phyloP scores from a whole-genome alignment of 2,329 filamentous ascomycete genomes.

The Ceratocystis harringtonii region DNA sequence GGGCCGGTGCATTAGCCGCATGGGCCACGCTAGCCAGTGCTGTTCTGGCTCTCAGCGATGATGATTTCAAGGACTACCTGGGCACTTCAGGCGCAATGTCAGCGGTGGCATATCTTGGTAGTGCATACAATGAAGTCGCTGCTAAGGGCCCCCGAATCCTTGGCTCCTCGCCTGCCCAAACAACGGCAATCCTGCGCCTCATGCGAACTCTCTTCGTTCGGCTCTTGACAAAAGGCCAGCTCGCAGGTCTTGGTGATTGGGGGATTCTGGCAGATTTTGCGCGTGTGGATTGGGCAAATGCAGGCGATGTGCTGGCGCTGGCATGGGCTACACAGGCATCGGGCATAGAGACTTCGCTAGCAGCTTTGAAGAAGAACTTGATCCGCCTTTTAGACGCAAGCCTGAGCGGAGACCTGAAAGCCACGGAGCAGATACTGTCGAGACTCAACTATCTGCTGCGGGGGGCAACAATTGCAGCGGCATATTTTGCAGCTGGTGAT shows the following conservation, averaged over 20 bases:
- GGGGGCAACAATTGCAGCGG: constrained; percentile 40
- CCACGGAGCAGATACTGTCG: constrained; percentile 39
- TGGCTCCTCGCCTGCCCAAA: constrained; percentile 24
- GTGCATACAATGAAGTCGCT: constrained; percentile 46
- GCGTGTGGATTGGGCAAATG: constrained; percentile 45
- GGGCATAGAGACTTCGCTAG: constrained; percentile 39
- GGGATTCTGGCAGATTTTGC: constrained; percentile 54
- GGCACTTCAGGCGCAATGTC: background rate
- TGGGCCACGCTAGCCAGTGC: constrained; percentile 56
- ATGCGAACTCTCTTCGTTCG: constrained; percentile 50
- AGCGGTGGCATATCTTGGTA: constrained; percentile 46
- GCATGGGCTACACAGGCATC: constrained; percentile 39
- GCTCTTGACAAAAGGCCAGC: constrained; percentile 30
- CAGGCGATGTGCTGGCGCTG: constrained; percentile 32
- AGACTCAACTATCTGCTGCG: constrained; percentile 49
- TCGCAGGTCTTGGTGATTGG: constrained; percentile 44
- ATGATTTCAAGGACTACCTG: constrained; percentile 34
- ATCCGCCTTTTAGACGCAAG: constrained; percentile 49
- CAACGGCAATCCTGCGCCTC: constrained; percentile 40
- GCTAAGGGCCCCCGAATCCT: constrained; percentile 25
- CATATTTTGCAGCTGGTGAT: constrained; percentile 63
- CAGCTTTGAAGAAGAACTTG: constrained; percentile 45
- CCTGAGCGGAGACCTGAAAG: constrained; percentile 34
- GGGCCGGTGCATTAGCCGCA: constrained; percentile 60
- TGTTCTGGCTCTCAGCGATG: constrained; percentile 44